Conservation (phyloP, 306 rosid species). For the Citrullus colocynthis region DNA sequence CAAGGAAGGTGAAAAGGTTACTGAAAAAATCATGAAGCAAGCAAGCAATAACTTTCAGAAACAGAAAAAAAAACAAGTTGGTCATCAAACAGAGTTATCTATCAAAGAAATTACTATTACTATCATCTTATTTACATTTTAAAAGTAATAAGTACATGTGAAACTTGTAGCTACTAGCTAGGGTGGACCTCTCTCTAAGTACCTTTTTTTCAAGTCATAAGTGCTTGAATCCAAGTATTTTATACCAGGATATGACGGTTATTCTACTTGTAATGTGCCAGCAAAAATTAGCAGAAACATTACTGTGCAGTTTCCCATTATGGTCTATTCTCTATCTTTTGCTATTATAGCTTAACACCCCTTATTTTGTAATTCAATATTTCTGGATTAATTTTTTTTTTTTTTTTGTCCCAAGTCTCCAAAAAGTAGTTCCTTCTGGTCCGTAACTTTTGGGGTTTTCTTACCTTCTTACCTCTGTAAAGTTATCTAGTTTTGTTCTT, state of each 20-base stretch:
- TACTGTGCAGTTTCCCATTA: background rate
- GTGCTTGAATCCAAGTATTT: background rate
- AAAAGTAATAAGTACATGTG: background rate
- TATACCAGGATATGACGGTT: background rate
- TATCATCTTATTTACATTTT: background rate
- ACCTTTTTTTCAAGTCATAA: background rate
- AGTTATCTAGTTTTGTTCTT: background rate
- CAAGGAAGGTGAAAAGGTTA: too few relatives aligned
- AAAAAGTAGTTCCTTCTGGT: background rate
- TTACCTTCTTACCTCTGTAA: background rate
- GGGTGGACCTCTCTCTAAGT: background rate
- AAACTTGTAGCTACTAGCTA: background rate
- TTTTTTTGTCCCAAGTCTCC: background rate
- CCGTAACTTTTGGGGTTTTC: background rate
- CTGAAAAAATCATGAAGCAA: too few relatives aligned
- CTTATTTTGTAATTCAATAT: background rate
- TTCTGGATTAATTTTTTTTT: background rate
- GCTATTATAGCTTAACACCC: background rate
- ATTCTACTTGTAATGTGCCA: background rate
- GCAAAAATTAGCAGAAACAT: background rate
- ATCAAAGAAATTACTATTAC: background rate
- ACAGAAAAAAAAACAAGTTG: too few relatives aligned
- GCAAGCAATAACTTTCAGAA: too few relatives aligned
- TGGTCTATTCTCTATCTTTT: background rate
- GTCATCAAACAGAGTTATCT: background rate